Conservation (phyloP, 306 rosid species). For the Mimosa pudica region DNA sequence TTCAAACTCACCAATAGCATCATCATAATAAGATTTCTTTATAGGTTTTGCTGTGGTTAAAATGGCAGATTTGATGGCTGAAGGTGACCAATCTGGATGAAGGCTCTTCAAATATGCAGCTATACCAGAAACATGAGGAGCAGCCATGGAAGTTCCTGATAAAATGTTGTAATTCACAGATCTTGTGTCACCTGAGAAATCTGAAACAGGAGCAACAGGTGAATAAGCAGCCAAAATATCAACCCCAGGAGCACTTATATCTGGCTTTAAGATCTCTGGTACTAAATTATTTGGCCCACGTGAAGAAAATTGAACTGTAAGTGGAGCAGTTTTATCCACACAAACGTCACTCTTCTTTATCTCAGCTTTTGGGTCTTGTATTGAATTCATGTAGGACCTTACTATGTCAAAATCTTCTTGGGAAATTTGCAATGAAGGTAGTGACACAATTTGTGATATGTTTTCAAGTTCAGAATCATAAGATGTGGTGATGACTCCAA, state of each 20-base stretch:
- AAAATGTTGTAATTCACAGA: conserved; percentile 18
- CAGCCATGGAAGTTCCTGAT: conserved; percentile 44
- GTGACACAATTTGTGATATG: conserved; percentile 1
- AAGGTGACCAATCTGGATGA: conserved; percentile 40
- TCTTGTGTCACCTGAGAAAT: neutral
- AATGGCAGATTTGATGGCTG: conserved; percentile 19
- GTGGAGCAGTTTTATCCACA: conserved; percentile 21
- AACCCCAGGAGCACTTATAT: conserved; percentile 43
- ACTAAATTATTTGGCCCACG: conserved; percentile 36
- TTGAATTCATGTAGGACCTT: neutral
- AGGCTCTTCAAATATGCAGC: conserved; percentile 37
- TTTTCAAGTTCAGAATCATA: neutral
- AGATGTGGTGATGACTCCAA: neutral
- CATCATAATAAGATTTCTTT: neutral
- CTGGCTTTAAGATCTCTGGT: conserved; percentile 44
- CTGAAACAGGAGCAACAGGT: conserved; percentile 6
- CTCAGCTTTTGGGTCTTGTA: neutral
- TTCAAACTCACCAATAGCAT: conserved; percentile 31
- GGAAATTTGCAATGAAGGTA: conserved; percentile 1
- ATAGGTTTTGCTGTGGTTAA: conserved; percentile 39
- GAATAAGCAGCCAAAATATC: conserved; percentile 43
- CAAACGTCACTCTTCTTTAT: conserved; percentile 3
- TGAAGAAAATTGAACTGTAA: conserved; percentile 33
- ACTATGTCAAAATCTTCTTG: neutral
- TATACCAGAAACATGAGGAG: conserved; percentile 43